phyloP scores from a whole-genome alignment of 1,284 basidiomycete species.

The Malassezia japonica region DNA sequence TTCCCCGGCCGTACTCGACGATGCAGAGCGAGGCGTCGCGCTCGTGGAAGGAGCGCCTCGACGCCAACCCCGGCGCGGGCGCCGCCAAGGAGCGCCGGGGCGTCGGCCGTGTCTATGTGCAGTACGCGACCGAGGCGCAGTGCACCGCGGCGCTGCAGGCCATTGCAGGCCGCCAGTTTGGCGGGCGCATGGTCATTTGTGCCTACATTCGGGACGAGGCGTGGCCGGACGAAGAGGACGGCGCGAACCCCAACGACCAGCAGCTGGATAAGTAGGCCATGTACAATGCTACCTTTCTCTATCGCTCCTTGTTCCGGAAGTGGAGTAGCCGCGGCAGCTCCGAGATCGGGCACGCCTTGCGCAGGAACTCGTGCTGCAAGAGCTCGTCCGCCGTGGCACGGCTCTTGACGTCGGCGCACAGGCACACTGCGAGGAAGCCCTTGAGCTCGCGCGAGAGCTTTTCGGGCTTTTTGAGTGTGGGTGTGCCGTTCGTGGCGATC shows the following conservation, averaged over 20 bases:
- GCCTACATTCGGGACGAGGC: slow-evolving; percentile 47
- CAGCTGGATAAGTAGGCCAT: not conserved
- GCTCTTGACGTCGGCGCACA: slow-evolving; percentile 93
- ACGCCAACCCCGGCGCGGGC: slow-evolving; percentile 50
- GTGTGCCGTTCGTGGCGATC: slow-evolving; percentile 92
- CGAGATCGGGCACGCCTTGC: slow-evolving; percentile 69
- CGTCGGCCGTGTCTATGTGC: slow-evolving; percentile 86
- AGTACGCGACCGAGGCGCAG: slow-evolving; percentile 59
- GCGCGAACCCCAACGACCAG: not conserved
- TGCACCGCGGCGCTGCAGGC: slow-evolving; percentile 67
- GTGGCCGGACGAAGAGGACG: slow-evolving; percentile 25
- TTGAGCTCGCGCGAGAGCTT: slow-evolving; percentile 82
- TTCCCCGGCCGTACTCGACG: slow-evolving; percentile 36
- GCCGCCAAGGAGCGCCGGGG: slow-evolving; percentile 65
- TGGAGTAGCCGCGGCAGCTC: slow-evolving; percentile 73
- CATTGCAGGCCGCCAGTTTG: slow-evolving; percentile 82
- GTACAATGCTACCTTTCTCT: slow-evolving; percentile 1
- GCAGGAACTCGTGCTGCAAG: slow-evolving; percentile 73
- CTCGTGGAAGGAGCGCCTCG: slow-evolving; percentile 53
- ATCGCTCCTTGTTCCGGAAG: slow-evolving; percentile 50
- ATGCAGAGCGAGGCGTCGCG: slow-evolving; percentile 37
- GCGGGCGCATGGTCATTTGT: slow-evolving; percentile 68
- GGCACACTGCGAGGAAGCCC: slow-evolving; percentile 86
- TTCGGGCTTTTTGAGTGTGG: slow-evolving; percentile 92
- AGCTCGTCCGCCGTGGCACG: slow-evolving; percentile 86